A percentile compares a stretch with the other conserved stretches of the same genome.
These are phyloP conservation scores for Colletotrichum lindemuthianum DNA, from an alignment of 2,329 filamentous ascomycete genomes.

Conservation along the genomic window DNA sequence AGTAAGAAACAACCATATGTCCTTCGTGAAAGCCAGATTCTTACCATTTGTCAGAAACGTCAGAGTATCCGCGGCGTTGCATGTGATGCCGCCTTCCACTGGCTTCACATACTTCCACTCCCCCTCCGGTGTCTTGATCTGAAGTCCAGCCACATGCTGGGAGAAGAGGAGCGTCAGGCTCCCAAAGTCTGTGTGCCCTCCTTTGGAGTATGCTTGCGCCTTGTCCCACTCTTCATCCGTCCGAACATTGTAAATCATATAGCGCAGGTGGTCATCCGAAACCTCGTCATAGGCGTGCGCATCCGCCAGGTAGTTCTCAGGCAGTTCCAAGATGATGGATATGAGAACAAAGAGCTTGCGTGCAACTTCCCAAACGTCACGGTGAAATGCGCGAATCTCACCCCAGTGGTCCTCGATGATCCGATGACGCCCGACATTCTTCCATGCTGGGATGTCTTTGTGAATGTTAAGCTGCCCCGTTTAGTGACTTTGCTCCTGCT, in stretches of 20 bases:
- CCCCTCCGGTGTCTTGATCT: not conserved
- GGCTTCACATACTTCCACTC: conserved; percentile 13
- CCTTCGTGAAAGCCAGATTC: not conserved
- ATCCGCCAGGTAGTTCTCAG: conserved; percentile 3
- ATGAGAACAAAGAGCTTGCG: conserved; percentile 12
- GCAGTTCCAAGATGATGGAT: conserved; percentile 2
- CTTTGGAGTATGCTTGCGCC: conserved; percentile 4
- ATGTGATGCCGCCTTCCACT: not conserved
- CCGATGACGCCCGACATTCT: not conserved
- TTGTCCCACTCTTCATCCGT: conserved; percentile 8
- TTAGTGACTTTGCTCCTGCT: too few species aligned
- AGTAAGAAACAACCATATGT: not conserved
- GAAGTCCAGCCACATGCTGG: conserved; percentile 9
- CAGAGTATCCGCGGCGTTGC: conserved; percentile 9
- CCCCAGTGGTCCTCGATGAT: not conserved
- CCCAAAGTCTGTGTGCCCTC: conserved; percentile 6
- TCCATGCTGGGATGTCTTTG: conserved; percentile 5
- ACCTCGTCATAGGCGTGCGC: conserved; percentile 6
- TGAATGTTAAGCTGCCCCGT: not conserved
- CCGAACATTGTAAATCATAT: conserved; percentile 14
- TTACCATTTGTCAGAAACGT: conserved; percentile 10
- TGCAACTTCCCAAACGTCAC: conserved; percentile 6
- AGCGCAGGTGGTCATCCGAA: conserved; percentile 10
- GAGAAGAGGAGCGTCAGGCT: conserved; percentile 7
- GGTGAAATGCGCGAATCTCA: conserved; percentile 11